Percentiles rank a stretch among this genome's conserved stretches.
Conservation (phyloP, 805 yeast genomes). For the Ogataea nakhonphanomensis region DNA sequence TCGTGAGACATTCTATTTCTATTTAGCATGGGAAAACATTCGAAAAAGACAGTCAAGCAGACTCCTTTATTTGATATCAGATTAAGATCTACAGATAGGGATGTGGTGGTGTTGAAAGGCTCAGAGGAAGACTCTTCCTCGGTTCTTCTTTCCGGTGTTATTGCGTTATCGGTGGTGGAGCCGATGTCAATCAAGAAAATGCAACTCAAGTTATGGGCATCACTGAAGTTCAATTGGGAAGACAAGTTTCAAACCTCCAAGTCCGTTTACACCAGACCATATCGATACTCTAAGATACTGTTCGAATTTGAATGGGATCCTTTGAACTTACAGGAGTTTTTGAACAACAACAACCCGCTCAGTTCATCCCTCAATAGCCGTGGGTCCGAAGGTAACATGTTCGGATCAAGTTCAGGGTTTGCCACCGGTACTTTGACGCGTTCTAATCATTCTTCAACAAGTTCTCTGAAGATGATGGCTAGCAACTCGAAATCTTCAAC, state of each 20-base stretch:
- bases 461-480: constrained; percentile 41
- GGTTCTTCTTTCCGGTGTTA: constrained; percentile 69
- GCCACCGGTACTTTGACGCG: constrained; percentile 32
- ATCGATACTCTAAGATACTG: constrained; percentile 54
- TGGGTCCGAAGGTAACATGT: constrained; percentile 10
- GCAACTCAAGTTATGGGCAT: constrained; percentile 62
- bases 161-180: constrained; percentile 72
- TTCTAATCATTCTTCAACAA: constrained; percentile 40
- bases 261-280: constrained; percentile 43
- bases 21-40: constrained; percentile 15
- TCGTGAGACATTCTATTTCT: too few species aligned
- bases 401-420: constrained; percentile 18
- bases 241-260: constrained; percentile 48
- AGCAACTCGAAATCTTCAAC: constrained; percentile 15
- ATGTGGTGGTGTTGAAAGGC: constrained; percentile 80
- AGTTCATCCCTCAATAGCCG: constrained; percentile 17
- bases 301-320: constrained; percentile 81
- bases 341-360: constrained; percentile 16
- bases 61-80: constrained; percentile 46
- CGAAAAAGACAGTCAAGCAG: constrained; percentile 27
- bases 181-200: constrained; percentile 67
- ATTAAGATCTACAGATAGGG: constrained; percentile 64
- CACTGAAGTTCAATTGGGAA: constrained; percentile 61
- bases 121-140: constrained; percentile 73
- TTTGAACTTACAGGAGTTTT: constrained; percentile 46